Evolutionary conservation across 1,284 basidiomycete species (phyloP), one percentile per base, ranked within the genome.

Genomic region (Xanthoconium separans): DNA sequence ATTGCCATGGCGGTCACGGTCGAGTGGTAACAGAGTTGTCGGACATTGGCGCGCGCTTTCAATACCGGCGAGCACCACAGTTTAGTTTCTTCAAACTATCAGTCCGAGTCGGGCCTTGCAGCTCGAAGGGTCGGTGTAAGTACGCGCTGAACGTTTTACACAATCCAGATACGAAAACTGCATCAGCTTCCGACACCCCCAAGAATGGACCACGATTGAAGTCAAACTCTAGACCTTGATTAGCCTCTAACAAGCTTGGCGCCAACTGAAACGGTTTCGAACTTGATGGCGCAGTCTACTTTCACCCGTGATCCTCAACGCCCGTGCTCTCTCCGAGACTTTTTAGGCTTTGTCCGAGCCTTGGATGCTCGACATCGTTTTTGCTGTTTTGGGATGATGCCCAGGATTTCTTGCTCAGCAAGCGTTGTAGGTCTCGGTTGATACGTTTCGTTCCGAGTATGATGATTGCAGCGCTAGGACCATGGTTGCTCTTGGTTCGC

Each of bases 231-330:
- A 24, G 40, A 22, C 40, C 40, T 24, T 6, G 20, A 41, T 15
- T 24, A 13, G 20, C 39, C 27, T 27, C 27, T 41, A 6, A 11
- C 12, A 34, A 15, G 34, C 34, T 34, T 34, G 34, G 15, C 34
- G 9, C 7, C 34, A 15, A 34, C 33, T 33, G 33, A 15, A 33
- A 33, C 18, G 18, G 18, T 20, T 13, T 12, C 4, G 20, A 41
- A 13, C 18, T n/a, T 11, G 39, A 13, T 22, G 47, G n/a, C n/a
- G 56, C 27, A 47, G n/a, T 18, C 18, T 34, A 20, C 15, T 46
- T 64, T 47, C 20, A 18, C 31, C 7, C 47, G 13, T 58, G 61
- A 56, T 61, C 51, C 56, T 56, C 62, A 34, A 24, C 42, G 24
- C n/a, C 29, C 20, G 41, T 47, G 12, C 11, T 39, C 41, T 37